A percentile compares a stretch with the other conserved stretches of the same genome.
phyloP scores from a whole-genome alignment of 441 rosid species.

The Adansonia gregorii region DNA sequence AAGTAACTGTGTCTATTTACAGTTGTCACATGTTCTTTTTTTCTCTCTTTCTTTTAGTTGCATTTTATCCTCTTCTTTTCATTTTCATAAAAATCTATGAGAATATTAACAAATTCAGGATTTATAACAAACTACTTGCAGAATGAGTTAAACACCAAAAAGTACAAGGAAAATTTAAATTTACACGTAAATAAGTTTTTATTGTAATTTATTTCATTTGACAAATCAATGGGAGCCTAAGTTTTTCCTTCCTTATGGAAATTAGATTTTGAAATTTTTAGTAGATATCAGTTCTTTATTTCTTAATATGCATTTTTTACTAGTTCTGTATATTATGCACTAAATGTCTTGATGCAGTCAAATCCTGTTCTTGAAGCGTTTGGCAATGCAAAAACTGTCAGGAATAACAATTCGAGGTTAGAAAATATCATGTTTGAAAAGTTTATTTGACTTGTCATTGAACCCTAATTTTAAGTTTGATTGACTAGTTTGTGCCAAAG shows the following conservation, averaged over 20 bases:
- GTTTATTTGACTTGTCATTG: conserved; percentile 9
- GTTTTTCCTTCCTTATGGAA: conserved; percentile 9
- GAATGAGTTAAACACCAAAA: not conserved
- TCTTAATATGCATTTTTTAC: not conserved
- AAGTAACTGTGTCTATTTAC: conserved; percentile 7
- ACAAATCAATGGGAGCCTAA: conserved; percentile 5
- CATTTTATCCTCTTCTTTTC: not conserved
- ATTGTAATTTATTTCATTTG: conserved; percentile 5
- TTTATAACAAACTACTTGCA: conserved; percentile 20
- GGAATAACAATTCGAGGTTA: conserved; percentile 91
- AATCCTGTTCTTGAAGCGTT: conserved; percentile 98
- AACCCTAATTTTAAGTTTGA: conserved; percentile 8
- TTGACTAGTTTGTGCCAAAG: conserved; percentile 11
- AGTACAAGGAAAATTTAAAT: conserved; percentile 4
- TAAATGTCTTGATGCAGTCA: conserved; percentile 66
- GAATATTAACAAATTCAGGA: not conserved
- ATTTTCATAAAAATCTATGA: not conserved
- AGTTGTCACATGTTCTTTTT: not conserved
- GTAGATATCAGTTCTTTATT: not conserved
- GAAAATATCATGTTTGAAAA: conserved; percentile 14
- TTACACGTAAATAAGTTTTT: not conserved
- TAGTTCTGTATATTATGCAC: conserved; percentile 36
- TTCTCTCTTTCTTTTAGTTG: not conserved
- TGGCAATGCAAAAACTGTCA: conserved; percentile 95
- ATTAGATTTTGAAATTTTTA: conserved; percentile 18